Evolutionary conservation across 164 flowering plant species (phyloP).

Genomic region (Nymphaea thermarum): DNA sequence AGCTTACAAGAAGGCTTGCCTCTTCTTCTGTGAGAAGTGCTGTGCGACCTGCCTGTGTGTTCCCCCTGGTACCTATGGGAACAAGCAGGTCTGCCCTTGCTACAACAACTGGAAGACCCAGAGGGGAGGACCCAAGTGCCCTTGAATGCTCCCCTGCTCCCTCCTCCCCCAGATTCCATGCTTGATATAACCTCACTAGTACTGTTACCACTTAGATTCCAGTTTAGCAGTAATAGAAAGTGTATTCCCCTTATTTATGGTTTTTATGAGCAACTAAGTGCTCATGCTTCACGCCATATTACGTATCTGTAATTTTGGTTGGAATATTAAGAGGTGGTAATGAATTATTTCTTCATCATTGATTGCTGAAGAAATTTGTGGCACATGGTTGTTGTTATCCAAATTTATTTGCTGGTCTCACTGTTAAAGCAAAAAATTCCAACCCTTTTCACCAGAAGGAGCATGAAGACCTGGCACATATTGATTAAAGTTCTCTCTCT

Average conservation of each 20-base stretch:
- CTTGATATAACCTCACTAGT: neutral
- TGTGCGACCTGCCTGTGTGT: constrained; percentile 20
- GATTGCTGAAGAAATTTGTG: neutral
- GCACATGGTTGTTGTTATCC: no score
- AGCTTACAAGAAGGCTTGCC: constrained; percentile 17
- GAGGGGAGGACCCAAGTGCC: constrained; percentile 23
- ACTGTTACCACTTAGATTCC: neutral
- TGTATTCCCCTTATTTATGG: neutral
- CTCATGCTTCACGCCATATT: neutral
- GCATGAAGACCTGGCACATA: no score
- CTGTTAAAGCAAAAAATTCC: no score
- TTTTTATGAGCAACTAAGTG: neutral
- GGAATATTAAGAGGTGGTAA: neutral
- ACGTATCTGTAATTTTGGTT: neutral
- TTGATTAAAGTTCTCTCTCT: no score
- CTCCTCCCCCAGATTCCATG: neutral
- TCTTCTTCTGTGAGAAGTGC: constrained; percentile 19
- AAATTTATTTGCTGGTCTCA: no score
- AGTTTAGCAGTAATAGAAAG: neutral
- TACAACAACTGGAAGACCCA: constrained; percentile 22
- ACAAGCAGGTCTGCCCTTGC: constrained; percentile 22
- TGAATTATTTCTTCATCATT: neutral
- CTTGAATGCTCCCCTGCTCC: constrained; percentile 4
- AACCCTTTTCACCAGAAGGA: no score
- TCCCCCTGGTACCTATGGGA: constrained; percentile 19